Evolutionary conservation across 1,284 basidiomycete genomes (phyloP).

Genomic region (Leucoagaricus sp.): DNA sequence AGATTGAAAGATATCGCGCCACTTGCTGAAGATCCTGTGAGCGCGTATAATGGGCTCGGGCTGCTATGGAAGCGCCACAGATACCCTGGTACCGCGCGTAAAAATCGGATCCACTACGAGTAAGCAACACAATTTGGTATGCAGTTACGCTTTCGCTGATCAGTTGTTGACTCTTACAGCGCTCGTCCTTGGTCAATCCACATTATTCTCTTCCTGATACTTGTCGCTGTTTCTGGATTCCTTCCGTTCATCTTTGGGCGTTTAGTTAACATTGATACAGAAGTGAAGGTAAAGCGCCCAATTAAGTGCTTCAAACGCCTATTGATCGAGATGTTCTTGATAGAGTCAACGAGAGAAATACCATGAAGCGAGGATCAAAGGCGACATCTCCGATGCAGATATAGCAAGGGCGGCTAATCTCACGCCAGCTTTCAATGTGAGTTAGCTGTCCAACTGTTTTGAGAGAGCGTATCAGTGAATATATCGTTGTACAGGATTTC

Average conservation of each 20-base stretch:
- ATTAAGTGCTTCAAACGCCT: neutral
- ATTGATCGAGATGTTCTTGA: neutral
- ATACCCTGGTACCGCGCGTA: conserved; percentile 30
- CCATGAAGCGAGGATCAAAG: conserved; percentile 32
- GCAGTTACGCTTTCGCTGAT: neutral
- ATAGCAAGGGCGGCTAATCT: conserved; percentile 25
- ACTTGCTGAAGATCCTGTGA: conserved; percentile 29
- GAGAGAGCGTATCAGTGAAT: neutral
- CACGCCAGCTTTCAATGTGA: conserved; percentile 4
- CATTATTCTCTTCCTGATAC: conserved; percentile 33
- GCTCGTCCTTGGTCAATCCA: conserved; percentile 36
- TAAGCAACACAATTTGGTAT: conserved; percentile 21
- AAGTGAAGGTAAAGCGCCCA: conserved; percentile 25
- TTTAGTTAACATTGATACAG: conserved; percentile 33
- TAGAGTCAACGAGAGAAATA: conserved; percentile 34
- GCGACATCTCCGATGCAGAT: conserved; percentile 28
- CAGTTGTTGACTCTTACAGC: conserved; percentile 17
- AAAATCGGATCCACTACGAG: conserved; percentile 35
- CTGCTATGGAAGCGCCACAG: conserved; percentile 33
- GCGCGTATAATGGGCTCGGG: conserved; percentile 27
- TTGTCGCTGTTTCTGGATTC: conserved; percentile 24
- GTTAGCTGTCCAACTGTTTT: neutral
- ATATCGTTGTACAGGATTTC: neutral
- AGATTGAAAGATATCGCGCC: conserved; percentile 35
- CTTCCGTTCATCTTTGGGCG: conserved; percentile 37